These are phyloP conservation scores for Lotus japonicus DNA, from an alignment of 306 rosid genomes.

Conservation along the genomic window DNA sequence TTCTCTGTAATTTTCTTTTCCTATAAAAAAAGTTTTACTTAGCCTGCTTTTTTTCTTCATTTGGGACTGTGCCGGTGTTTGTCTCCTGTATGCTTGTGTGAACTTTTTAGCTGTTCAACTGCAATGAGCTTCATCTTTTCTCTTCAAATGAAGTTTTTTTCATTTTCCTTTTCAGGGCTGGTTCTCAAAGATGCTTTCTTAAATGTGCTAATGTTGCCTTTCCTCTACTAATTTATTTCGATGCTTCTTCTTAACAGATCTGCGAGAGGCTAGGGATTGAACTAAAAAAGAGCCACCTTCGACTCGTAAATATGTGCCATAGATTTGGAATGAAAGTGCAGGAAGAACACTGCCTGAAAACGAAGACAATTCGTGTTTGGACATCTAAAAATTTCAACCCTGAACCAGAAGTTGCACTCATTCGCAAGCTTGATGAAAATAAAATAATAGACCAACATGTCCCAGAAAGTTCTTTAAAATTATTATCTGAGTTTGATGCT, in stretches of 20 bases:
- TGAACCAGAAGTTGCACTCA: slow-evolving; percentile 31
- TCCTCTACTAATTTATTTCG: slow-evolving; percentile 14
- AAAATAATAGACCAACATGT: slow-evolving; percentile 23
- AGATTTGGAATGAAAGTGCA: slow-evolving; percentile 74
- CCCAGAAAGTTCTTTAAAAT: slow-evolving; percentile 29
- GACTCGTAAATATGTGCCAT: slow-evolving; percentile 53
- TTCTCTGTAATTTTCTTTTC: neutral
- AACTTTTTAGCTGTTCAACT: slow-evolving; percentile 1
- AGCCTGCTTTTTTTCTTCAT: neutral
- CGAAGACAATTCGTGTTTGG: slow-evolving; percentile 63
- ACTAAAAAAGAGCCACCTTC: slow-evolving; percentile 55
- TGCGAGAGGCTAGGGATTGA: slow-evolving; percentile 74
- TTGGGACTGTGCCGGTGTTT: neutral
- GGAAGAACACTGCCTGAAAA: slow-evolving; percentile 58
- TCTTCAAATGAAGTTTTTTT: neutral
- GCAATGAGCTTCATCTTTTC: neutral
- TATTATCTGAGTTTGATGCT: slow-evolving; percentile 21
- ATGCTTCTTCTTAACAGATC: slow-evolving; percentile 42
- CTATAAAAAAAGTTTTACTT: neutral
- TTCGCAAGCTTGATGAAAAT: slow-evolving; percentile 35
- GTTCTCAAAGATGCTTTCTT: slow-evolving; percentile 5
- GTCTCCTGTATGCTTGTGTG: neutral
- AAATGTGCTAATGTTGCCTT: slow-evolving; percentile 14
- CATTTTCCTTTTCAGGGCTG: neutral
- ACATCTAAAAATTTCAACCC: slow-evolving; percentile 57